Conservation (phyloP, 129 eudicot species). For the Helianthus tuberosus region DNA sequence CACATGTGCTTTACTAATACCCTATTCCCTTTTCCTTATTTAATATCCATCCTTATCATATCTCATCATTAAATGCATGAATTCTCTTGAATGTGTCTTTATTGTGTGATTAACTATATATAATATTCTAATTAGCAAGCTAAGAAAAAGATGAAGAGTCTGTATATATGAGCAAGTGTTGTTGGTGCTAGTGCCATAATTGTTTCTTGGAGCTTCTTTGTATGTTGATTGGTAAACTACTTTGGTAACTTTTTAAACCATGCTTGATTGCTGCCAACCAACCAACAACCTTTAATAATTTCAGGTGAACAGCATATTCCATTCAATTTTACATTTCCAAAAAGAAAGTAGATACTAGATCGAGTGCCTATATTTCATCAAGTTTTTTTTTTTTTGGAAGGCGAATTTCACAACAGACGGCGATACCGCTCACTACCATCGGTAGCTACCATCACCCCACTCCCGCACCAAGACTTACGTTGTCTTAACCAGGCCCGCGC, state of each 20-base stretch:
- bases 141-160: constrained; percentile 1
- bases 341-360: constrained; percentile 6
- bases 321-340: neutral
- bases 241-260: constrained; percentile 21
- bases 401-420: no score
- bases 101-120: constrained; percentile 21
- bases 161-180: neutral
- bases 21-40: neutral
- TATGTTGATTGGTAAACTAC: constrained; percentile 7
- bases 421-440: no score
- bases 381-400: no score
- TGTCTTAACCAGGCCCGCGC: no score
- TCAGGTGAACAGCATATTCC: constrained; percentile 25
- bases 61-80: constrained; percentile 43
- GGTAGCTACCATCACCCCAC: no score
- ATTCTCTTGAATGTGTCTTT: constrained; percentile 8
- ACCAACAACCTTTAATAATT: constrained; percentile 16
- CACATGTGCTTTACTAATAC: constrained; percentile 9
- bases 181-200: neutral
- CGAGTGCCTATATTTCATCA: constrained; percentile 5
- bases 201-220: constrained; percentile 20
- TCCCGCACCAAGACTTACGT: no score
- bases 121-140: constrained; percentile 8
- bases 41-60: constrained; percentile 17
- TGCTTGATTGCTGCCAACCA: constrained; percentile 30